Base-by-base conservation (phyloP, 208 protist species). In the Vickermania ingenoplastis region DNA sequence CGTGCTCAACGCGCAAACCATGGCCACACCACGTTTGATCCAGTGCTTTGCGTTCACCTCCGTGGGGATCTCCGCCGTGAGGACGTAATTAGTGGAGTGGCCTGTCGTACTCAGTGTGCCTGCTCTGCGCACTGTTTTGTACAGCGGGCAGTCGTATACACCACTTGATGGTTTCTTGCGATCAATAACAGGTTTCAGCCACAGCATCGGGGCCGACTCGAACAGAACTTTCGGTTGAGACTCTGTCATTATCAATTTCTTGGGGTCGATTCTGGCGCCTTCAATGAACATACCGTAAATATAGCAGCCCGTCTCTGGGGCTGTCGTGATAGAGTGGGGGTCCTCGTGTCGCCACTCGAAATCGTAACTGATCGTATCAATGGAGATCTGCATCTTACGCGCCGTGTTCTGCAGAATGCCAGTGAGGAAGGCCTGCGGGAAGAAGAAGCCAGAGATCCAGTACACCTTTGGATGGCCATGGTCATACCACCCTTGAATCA, bases 31-130 rank as follows among this genome's bases (percentile, higher is more conserved):
- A 28, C 95, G 81, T 54, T 93, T 94, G 56, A 98, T 83, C 97
- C 97, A 99, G 79, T 98, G 94, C 49, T 82, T 85, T 3, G 85
- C 73, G 41, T 94, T 73, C 59, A 81, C 69, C 2, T 73, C 67
- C 26, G 79, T 75, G 7, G 97, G 96, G n/a, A 99, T 67, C 65
- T 99, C 91, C 14, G 95, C 77, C 2, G 87, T 83, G 11, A 99
- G 71, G 2, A 99, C 92, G 73, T 95, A 99, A 77, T 99, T 99
- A 45, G 97, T 99, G 3, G 94, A 98, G 75, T 99, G 97, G 1
- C 98, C 97, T 13, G 97, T 99, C 0, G 97, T 98, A 63, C 86
- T 97, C 21, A 98, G 73, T 24, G 91, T 96, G 61, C 97, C 97
- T 26, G 94, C 94, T 49, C 97, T 83, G 7, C 79, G 79, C 1